Conservation (phyloP, 2,329 filamentous ascomycete species). For the Diplodia mutila region DNA sequence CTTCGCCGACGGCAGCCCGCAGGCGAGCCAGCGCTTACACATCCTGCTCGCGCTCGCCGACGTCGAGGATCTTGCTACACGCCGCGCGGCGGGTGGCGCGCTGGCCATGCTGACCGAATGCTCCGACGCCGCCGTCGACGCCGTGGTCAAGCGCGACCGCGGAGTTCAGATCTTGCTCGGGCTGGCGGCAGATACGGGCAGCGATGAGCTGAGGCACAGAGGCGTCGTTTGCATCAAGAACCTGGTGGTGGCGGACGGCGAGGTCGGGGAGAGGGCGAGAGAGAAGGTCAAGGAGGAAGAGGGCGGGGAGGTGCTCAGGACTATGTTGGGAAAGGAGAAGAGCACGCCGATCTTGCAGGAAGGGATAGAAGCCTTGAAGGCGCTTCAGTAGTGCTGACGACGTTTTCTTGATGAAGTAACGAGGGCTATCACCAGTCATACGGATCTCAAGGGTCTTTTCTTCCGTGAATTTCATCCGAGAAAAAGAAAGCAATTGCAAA, state of each 20-base stretch:
- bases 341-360: constrained; percentile 71
- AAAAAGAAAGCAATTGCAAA: constrained; percentile 1
- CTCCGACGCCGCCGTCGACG: constrained; percentile 69
- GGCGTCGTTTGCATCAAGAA: constrained; percentile 78
- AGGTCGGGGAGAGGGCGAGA: constrained; percentile 57
- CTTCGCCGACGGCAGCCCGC: constrained; percentile 68
- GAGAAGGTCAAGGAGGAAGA: constrained; percentile 55
- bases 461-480: background rate
- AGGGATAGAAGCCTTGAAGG: constrained; percentile 73
- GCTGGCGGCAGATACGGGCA: constrained; percentile 72
- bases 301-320: constrained; percentile 70
- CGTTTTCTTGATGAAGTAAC: background rate
- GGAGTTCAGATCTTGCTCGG: constrained; percentile 79
- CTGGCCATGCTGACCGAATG: constrained; percentile 82
- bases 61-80: constrained; percentile 76
- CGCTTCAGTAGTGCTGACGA: constrained; percentile 53
- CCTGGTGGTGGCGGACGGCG: constrained; percentile 68
- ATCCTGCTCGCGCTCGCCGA: constrained; percentile 87
- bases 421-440: background rate
- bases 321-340: constrained; percentile 69
- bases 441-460: background rate
- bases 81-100: constrained; percentile 84
- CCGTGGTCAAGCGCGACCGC: constrained; percentile 70
- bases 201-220: constrained; percentile 69
- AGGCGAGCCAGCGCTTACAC: constrained; percentile 75